Percentiles rank a stretch among this genome's conserved stretches.
Conservation (phyloP, 163 green algal genomes). For the Volvox carteri region DNA sequence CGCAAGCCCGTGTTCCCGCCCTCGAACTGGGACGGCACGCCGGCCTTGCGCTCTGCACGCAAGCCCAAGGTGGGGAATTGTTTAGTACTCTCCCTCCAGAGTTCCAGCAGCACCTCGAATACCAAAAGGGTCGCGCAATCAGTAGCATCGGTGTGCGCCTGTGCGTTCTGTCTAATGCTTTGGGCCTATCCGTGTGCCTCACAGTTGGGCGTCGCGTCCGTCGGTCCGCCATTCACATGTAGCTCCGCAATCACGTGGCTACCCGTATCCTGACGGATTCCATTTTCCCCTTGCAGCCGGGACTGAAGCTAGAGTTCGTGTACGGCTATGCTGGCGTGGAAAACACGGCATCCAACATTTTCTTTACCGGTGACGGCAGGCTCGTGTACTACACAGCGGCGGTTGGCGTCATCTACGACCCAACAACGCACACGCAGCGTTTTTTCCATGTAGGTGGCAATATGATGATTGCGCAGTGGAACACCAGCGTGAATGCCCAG, state of each 20-base stretch:
- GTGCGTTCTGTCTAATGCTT: no score
- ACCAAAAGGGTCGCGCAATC: no score
- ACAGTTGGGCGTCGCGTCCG: no score
- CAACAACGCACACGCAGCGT: conserved; percentile 69
- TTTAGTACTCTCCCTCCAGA: no score
- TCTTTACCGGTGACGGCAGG: conserved; percentile 71
- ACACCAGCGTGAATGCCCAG: no score
- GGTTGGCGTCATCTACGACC: conserved; percentile 76
- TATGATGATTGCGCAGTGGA: not conserved
- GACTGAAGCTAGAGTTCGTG: conserved; percentile 80
- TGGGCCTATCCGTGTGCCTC: no score
- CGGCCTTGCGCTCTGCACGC: conserved; percentile 63
- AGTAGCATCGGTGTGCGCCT: no score
- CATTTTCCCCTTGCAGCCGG: conserved; percentile 64
- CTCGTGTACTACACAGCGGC: conserved; percentile 78
- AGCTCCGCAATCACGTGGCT: no score
- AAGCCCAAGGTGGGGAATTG: conserved; percentile 66
- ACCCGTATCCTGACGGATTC: no score
- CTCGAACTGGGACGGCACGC: conserved; percentile 72
- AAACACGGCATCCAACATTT: conserved; percentile 76
- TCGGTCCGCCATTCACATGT: no score
- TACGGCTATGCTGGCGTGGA: conserved; percentile 81
- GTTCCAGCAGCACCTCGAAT: no score
- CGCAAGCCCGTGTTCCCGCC: conserved; percentile 78
- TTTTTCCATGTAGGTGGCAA: conserved; percentile 74